Conservation (phyloP, 2,329 filamentous ascomycete genomes). For the Ophiostoma triangulosporum region DNA sequence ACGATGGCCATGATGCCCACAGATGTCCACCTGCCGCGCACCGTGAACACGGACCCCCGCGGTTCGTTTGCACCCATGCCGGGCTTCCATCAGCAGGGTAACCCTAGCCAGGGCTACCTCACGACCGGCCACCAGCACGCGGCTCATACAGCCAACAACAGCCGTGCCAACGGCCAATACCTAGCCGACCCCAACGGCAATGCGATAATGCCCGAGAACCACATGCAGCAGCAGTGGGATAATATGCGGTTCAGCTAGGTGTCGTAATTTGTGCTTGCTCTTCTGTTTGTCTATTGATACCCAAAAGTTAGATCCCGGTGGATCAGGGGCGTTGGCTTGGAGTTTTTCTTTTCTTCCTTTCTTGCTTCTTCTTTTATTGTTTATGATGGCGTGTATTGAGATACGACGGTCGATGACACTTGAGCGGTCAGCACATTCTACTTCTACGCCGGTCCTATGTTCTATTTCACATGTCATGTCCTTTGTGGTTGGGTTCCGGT, state of each 20-base stretch:
- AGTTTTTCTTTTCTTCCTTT: not conserved
- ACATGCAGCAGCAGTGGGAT: not conserved
- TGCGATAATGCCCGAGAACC: not conserved
- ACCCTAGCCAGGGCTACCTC: not conserved
- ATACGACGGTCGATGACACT: no score
- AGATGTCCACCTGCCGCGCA: not conserved
- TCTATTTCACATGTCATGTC: no score
- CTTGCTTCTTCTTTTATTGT: no score
- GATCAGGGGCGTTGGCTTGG: not conserved
- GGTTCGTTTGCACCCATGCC: not conserved
- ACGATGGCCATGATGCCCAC: not conserved
- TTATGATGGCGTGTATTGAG: no score
- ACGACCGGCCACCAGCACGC: not conserved
- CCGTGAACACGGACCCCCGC: not conserved
- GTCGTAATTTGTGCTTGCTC: no score
- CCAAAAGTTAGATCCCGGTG: not conserved
- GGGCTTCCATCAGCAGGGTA: not conserved
- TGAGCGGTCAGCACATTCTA: no score
- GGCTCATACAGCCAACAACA: not conserved
- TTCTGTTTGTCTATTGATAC: not conserved
- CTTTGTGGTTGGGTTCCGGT: no score
- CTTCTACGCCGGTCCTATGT: no score
- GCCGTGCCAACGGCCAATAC: not conserved
- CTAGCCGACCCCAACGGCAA: not conserved
- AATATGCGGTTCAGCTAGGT: no score